Evolutionary conservation across 176 grass and related monocot genomes (phyloP), one percentile per base, ranked within the genome.

Genomic region (Musa schizocarpa): DNA sequence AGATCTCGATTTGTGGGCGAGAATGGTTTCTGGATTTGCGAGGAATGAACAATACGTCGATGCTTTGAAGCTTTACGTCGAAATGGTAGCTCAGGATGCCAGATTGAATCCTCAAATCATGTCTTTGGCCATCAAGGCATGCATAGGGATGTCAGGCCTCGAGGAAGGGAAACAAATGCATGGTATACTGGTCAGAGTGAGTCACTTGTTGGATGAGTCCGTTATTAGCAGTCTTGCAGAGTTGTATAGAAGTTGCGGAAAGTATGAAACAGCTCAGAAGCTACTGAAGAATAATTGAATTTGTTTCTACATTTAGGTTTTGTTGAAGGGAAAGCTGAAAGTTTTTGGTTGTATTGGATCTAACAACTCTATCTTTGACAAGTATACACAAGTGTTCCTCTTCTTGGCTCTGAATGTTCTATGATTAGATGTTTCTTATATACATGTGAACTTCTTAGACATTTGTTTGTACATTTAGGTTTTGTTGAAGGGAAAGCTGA

Each of bases 151-250:
- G 54, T 12, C 58, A 20, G 21, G 49, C 11, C 29, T 80, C 54
- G 43, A 73, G 49, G 55, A 73, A 72, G 78, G 56, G 49, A 80
- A 53, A 25, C 78, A 80, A 11, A 27, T 80, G 7, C 78, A 80
- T 53, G 53, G 11, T 26, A 64, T 19, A 8, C 21, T 80, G 43
- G 14, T 73, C 68, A 80, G 73, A 57, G 13, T 63, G 11, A 48
- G 20, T 19, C 21, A 11, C 29, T 52, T 53, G 29, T 25, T 63
- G 48, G 68, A 80, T 61, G 69, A 52, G 2, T 26, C n/a, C 13
- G 69, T 72, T 55, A 49, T 79, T 59, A 8, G n/a, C 56, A 58
- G 34, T 52, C 68, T 80, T 53, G 34, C n/a, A n/a, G 78, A 73
- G 43, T 19, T 80, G 0, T 80, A 64, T 22, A 53, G 48, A 19